Evolutionary conservation across 805 yeast species (phyloP).

Genomic region (Middelhovenomyces tepae): DNA sequence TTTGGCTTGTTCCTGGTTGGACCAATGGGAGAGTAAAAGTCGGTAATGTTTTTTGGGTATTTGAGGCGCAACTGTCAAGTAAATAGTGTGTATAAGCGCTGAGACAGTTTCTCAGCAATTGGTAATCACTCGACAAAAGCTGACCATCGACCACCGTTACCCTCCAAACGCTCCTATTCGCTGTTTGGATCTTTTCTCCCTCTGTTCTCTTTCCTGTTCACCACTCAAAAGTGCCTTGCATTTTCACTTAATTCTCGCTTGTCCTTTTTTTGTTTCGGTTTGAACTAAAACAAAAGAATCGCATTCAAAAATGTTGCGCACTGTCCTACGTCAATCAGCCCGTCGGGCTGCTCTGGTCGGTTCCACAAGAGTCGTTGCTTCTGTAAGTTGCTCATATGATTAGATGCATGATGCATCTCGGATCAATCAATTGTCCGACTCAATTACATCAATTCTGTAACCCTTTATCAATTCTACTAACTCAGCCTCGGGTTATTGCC

Average conservation of each 20-base stretch:
- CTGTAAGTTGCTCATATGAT: slow-evolving; percentile 18
- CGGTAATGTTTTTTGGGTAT: no score
- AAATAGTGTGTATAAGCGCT: no score
- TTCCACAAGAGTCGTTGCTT: slow-evolving; percentile 26
- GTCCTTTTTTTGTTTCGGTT: neutral
- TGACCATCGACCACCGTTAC: no score
- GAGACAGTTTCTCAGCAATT: no score
- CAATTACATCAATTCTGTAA: neutral
- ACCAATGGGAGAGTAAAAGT: no score
- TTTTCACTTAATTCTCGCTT: neutral
- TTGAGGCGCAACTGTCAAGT: no score
- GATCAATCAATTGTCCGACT: neutral
- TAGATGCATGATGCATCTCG: slow-evolving; percentile 3
- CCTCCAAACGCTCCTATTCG: no score
- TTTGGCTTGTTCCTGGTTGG: no score
- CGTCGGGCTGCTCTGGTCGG: slow-evolving; percentile 29
- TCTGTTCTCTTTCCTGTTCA: slow-evolving; percentile 2
- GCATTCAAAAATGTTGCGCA: slow-evolving; percentile 27
- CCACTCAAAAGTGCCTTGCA: neutral
- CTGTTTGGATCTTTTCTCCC: no score
- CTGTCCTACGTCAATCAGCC: slow-evolving; percentile 33
- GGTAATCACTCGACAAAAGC: no score
- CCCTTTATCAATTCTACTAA: slow-evolving; percentile 1
- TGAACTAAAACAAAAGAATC: neutral
- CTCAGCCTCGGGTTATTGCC: slow-evolving; percentile 39